Conservation (phyloP, 257 asterid genomes). For the Prunella vulgaris region DNA sequence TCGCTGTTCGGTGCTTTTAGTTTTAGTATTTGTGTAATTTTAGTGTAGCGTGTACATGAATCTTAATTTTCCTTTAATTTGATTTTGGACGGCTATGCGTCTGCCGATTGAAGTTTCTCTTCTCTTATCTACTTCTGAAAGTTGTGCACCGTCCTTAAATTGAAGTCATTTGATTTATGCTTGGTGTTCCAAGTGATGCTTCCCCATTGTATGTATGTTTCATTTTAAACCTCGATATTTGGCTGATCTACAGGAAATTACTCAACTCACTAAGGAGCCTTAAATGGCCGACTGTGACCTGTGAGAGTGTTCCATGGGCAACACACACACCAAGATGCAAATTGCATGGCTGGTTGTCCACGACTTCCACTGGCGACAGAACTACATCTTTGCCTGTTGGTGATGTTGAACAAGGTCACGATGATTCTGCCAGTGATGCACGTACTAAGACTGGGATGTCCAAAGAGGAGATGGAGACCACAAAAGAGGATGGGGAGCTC, state of each 20-base stretch:
- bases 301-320: constrained; percentile 88
- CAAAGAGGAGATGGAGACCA: constrained; percentile 53
- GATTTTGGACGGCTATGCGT: not conserved
- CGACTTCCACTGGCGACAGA: constrained; percentile 29
- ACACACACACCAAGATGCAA: constrained; percentile 69
- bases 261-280: constrained; percentile 67
- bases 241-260: constrained; percentile 79
- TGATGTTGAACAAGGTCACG: constrained; percentile 51
- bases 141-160: not conserved
- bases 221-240: constrained; percentile 31
- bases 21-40: not conserved
- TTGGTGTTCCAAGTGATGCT: not conserved
- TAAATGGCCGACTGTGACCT: constrained; percentile 68
- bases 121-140: not conserved
- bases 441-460: constrained; percentile 38
- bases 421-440: constrained; percentile 31
- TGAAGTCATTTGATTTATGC: not conserved
- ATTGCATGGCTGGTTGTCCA: constrained; percentile 61
- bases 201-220: constrained; percentile 17
- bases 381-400: constrained; percentile 26
- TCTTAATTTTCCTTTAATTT: constrained; percentile 8
- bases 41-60: constrained; percentile 19
- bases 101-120: constrained; percentile 15
- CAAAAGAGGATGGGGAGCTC: constrained; percentile 93
- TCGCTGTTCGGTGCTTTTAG: constrained; percentile 8